Conservation (phyloP, 78 protist species). For the Parvularia atlantis region DNA sequence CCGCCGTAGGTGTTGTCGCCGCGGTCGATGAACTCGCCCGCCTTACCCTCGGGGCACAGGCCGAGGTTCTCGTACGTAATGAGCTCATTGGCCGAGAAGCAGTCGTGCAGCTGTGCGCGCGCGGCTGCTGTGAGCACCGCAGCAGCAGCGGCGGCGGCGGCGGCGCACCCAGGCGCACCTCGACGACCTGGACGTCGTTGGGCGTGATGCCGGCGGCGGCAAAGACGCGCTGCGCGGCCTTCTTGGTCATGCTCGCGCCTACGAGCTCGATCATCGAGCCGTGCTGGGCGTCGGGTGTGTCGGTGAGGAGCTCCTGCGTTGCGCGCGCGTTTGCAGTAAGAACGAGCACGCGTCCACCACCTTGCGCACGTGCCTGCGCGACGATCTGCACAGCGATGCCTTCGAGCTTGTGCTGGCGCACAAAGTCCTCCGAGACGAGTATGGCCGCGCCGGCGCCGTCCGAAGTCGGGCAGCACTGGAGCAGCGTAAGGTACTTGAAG, state of each 20-base stretch:
- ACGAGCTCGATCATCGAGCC: too few species aligned
- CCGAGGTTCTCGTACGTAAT: constrained; percentile 37
- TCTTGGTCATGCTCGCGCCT: constrained; percentile 15
- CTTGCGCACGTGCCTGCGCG: too few species aligned
- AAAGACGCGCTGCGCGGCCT: constrained; percentile 10
- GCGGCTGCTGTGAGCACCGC: too few species aligned
- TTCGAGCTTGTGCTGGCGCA: constrained; percentile 17
- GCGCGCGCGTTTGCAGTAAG: too few species aligned
- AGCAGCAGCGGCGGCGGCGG: too few species aligned
- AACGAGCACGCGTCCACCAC: too few species aligned
- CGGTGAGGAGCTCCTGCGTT: too few species aligned
- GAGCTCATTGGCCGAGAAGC: constrained; percentile 42
- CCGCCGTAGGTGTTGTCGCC: constrained; percentile 43
- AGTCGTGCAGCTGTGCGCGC: too few species aligned
- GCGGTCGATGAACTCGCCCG: constrained; percentile 8
- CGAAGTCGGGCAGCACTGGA: constrained; percentile 36
- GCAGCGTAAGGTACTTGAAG: constrained; percentile 1
- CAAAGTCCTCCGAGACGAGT: constrained; percentile 18
- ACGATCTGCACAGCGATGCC: constrained; percentile 12
- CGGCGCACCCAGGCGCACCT: too few species aligned
- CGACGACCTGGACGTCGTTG: constrained; percentile 26
- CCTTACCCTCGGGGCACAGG: constrained; percentile 18
- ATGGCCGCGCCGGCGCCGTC: constrained; percentile 34
- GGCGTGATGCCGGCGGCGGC: constrained; percentile 3
- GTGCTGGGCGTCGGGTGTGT: too few species aligned